These are phyloP conservation scores for Vigna nakashimae DNA, from an alignment of 306 rosid species.

Conservation along the genomic window DNA sequence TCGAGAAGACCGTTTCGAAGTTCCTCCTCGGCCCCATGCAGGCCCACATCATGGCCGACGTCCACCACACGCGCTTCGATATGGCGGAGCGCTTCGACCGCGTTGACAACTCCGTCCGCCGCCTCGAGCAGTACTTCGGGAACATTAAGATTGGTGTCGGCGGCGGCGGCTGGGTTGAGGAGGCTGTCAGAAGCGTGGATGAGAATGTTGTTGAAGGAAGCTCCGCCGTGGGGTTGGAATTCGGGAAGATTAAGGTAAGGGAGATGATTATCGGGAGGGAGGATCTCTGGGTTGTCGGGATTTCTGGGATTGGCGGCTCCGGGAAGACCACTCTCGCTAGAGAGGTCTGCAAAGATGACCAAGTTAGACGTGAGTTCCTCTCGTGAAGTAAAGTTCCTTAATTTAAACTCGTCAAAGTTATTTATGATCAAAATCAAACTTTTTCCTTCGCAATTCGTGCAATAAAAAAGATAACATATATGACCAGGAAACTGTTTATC, in stretches of 20 bases:
- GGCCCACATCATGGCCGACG: constrained; percentile 79
- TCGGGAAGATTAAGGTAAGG: constrained; percentile 76
- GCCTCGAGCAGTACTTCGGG: constrained; percentile 65
- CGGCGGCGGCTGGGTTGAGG: constrained; percentile 71
- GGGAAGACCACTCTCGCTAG: constrained; percentile 91
- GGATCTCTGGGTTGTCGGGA: constrained; percentile 64
- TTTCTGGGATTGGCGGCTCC: constrained; percentile 90
- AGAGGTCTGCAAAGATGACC: constrained; percentile 72
- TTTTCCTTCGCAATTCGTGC: background rate
- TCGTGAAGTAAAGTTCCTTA: background rate
- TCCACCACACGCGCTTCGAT: constrained; percentile 64
- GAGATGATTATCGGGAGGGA: constrained; percentile 59
- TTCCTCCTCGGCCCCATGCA: constrained; percentile 70
- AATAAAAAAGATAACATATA: background rate
- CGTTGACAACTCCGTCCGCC: constrained; percentile 46
- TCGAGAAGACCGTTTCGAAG: constrained; percentile 63
- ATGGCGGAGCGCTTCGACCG: constrained; percentile 69
- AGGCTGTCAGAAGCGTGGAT: constrained; percentile 64
- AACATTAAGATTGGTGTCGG: constrained; percentile 71
- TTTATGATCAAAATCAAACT: background rate
- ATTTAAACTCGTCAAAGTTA: background rate
- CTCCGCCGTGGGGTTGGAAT: constrained; percentile 58
- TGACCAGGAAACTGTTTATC: background rate
- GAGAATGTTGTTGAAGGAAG: constrained; percentile 55
- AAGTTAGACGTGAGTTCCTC: constrained; percentile 72